These are phyloP conservation scores for Baudoinia panamericana DNA, from an alignment of 495 filamentous ascomycete species.

Conservation along the genomic window DNA sequence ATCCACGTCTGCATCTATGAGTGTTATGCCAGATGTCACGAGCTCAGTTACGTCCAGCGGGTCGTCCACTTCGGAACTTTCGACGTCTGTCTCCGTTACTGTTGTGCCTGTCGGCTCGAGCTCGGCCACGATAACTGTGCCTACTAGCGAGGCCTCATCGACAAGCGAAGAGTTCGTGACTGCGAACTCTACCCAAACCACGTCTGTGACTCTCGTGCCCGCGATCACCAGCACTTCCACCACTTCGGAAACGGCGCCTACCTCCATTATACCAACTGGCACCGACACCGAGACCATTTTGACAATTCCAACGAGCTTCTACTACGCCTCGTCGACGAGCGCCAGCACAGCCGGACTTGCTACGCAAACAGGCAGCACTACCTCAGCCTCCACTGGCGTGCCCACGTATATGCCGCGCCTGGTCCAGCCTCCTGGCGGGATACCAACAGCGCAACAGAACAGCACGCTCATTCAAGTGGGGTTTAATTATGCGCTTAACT, in stretches of 20 bases:
- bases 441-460: slow-evolving; percentile 42
- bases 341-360: slow-evolving; percentile 6
- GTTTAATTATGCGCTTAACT: slow-evolving; percentile 68
- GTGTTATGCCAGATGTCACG: too few species aligned
- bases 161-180: too few species aligned
- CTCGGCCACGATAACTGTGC: slow-evolving; percentile 8
- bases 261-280: slow-evolving; percentile 23
- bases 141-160: neutral
- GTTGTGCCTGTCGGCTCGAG: slow-evolving; percentile 8
- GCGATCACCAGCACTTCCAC: slow-evolving; percentile 5
- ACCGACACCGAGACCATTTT: slow-evolving; percentile 25
- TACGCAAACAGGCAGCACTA: slow-evolving; percentile 9
- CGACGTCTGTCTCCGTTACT: neutral
- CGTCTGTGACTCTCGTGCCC: neutral
- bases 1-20: too few species aligned
- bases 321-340: slow-evolving; percentile 15
- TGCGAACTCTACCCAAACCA: neutral
- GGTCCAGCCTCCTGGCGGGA: slow-evolving; percentile 52
- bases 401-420: slow-evolving; percentile 56
- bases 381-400: slow-evolving; percentile 33
- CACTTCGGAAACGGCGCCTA: slow-evolving; percentile 10
- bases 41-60: too few species aligned
- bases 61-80: too few species aligned
- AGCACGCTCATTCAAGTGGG: slow-evolving; percentile 68
- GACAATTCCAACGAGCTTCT: slow-evolving; percentile 23